phyloP scores from a whole-genome alignment of 2,329 filamentous ascomycete genomes.

The Plenodomus lindquistii region DNA sequence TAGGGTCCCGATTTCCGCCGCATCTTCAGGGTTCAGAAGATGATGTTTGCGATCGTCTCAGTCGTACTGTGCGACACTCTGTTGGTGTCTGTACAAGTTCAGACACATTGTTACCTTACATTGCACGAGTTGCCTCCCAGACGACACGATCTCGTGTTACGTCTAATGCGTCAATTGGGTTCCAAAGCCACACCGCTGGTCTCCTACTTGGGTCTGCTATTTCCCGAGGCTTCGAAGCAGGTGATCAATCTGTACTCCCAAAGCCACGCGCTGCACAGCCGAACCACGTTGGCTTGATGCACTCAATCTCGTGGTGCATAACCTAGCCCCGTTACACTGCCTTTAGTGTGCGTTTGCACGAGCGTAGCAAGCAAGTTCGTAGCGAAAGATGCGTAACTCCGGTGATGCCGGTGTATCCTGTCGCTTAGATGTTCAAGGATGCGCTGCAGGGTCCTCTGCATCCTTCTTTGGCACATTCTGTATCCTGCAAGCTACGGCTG shows the following conservation, averaged over 20 bases:
- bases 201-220: constrained; percentile 8
- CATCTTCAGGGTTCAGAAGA: constrained; percentile 6
- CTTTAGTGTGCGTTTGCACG: constrained; percentile 11
- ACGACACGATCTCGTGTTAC: constrained; percentile 26
- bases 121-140: constrained; percentile 6
- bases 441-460: constrained; percentile 8
- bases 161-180: constrained; percentile 1
- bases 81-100: constrained; percentile 7
- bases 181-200: constrained; percentile 6
- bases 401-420: constrained; percentile 3
- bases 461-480: background rate
- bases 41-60: constrained; percentile 3
- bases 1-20: constrained; percentile 14
- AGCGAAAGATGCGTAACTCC: constrained; percentile 14
- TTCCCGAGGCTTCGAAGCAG: constrained; percentile 20
- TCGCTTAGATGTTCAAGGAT: background rate
- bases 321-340: constrained; percentile 36
- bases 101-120: constrained; percentile 22
- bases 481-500: background rate
- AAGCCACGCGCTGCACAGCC: constrained; percentile 18
- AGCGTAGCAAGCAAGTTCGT: constrained; percentile 17
- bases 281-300: constrained; percentile 29
- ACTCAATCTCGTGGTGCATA: constrained; percentile 41
- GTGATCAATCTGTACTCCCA: constrained; percentile 23
- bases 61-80: constrained; percentile 14